Conservation (phyloP, 176 grass and related monocot species). For the Musa acuminata region DNA sequence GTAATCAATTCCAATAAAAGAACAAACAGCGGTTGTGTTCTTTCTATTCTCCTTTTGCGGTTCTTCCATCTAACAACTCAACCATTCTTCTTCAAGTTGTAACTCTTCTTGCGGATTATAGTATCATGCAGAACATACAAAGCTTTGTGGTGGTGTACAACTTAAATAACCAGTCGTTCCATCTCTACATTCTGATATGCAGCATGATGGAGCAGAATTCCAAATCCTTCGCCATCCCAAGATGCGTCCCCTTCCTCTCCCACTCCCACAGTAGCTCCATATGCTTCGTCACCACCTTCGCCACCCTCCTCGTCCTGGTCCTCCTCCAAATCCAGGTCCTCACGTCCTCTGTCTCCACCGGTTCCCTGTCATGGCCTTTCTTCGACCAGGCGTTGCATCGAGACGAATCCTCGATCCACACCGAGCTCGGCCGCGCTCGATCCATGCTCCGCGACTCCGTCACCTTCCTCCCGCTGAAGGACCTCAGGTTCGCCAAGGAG, state of each 20-base stretch:
- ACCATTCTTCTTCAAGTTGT: no score
- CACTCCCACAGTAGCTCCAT: constrained; percentile 7
- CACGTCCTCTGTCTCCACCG: constrained; percentile 6
- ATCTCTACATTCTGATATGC: no score
- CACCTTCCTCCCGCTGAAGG: constrained; percentile 54
- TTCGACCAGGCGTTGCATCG: neutral
- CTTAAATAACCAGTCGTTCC: no score
- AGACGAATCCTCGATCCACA: neutral
- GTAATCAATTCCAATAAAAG: no score
- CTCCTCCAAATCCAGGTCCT: constrained; percentile 25
- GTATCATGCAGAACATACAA: no score
- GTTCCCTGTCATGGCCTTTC: neutral
- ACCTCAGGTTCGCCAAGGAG: constrained; percentile 22
- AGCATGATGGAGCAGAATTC: neutral
- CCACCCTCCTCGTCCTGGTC: constrained; percentile 27
- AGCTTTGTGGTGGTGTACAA: no score
- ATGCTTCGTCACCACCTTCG: constrained; percentile 19
- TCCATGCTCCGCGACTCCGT: constrained; percentile 29
- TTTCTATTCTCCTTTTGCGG: no score
- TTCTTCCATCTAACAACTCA: no score
- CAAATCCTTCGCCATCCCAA: neutral
- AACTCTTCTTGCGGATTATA: no score
- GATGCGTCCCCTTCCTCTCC: neutral
- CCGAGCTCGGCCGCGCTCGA: constrained; percentile 4
- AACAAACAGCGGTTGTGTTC: no score